Percentiles rank a stretch among this genome's conserved stretches.
phyloP scores from a whole-genome alignment of 768 basidiomycete genomes.

The Clitopilus hobsonii region DNA sequence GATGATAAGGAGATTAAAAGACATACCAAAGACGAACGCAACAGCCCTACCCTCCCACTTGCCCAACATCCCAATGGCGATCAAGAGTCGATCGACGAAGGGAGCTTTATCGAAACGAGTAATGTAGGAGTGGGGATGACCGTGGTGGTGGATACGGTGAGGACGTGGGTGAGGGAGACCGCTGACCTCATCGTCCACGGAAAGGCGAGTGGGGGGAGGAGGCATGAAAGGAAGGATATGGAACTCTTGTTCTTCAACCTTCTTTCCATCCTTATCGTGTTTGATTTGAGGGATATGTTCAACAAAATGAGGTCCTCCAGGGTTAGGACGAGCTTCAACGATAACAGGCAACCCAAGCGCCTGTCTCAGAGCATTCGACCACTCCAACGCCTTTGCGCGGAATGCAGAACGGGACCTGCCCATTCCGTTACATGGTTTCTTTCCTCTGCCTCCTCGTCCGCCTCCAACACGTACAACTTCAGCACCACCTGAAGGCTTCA shows the following conservation, averaged over 20 bases:
- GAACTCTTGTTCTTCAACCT: constrained; percentile 15
- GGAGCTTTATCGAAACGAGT: constrained; percentile 24
- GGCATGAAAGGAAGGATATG: constrained; percentile 31
- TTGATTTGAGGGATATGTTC: neutral
- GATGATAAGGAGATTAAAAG: neutral
- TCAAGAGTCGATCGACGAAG: constrained; percentile 59
- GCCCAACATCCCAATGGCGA: constrained; percentile 64
- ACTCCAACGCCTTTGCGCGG: constrained; percentile 43
- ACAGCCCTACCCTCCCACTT: constrained; percentile 82
- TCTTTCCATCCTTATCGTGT: neutral
- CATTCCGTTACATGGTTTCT: constrained; percentile 21
- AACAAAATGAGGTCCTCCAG: neutral
- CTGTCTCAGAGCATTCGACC: constrained; percentile 52
- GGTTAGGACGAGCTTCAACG: constrained; percentile 15
- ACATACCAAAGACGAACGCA: constrained; percentile 72
- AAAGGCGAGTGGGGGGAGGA: constrained; percentile 4
- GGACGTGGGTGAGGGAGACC: constrained; percentile 16
- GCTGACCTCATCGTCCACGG: constrained; percentile 4
- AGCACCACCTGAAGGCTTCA: constrained; percentile 6
- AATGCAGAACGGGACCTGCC: constrained; percentile 23
- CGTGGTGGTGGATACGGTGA: constrained; percentile 16
- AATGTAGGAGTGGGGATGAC: constrained; percentile 18
- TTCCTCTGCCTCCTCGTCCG: too few relatives aligned
- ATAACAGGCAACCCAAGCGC: constrained; percentile 51
- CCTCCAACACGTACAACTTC: too few relatives aligned